Evolutionary conservation across 495 filamentous ascomycete species (phyloP).

Genomic region (Letharia lupina): DNA sequence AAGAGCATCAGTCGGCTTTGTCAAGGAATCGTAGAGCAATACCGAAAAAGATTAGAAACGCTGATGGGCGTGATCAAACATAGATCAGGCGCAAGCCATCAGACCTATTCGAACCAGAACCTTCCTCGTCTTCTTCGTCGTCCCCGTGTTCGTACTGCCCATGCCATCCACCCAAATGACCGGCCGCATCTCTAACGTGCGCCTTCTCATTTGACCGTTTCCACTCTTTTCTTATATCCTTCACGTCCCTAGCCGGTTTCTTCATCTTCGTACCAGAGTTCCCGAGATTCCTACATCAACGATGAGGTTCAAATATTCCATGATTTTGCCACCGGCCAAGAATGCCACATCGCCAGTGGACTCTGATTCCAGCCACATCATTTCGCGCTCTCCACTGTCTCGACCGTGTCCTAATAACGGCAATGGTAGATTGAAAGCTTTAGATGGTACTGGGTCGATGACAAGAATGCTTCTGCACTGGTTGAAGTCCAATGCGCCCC

Average conservation of each 20-base stretch:
- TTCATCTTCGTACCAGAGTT: neutral
- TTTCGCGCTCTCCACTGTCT: neutral
- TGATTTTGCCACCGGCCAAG: neutral
- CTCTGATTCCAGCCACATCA: neutral
- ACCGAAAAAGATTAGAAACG: neutral
- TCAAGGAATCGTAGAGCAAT: neutral
- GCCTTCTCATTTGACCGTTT: neutral
- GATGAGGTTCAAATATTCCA: neutral
- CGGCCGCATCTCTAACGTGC: neutral
- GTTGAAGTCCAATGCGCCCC: neutral
- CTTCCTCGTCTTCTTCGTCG: neutral
- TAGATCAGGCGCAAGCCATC: neutral
- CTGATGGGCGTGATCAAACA: neutral
- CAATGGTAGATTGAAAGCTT: neutral
- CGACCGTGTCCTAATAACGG: neutral
- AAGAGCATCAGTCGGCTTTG: neutral
- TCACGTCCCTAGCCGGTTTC: neutral
- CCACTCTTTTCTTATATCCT: neutral
- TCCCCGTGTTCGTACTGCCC: neutral
- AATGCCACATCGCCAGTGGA: neutral
- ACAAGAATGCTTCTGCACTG: neutral
- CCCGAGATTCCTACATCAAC: neutral
- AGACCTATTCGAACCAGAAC: neutral
- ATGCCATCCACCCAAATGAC: neutral
- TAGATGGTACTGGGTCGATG: neutral